These are phyloP conservation scores for Dunaliella sp. DNA, from an alignment of 139 green algal species.

Conservation along the genomic window DNA sequence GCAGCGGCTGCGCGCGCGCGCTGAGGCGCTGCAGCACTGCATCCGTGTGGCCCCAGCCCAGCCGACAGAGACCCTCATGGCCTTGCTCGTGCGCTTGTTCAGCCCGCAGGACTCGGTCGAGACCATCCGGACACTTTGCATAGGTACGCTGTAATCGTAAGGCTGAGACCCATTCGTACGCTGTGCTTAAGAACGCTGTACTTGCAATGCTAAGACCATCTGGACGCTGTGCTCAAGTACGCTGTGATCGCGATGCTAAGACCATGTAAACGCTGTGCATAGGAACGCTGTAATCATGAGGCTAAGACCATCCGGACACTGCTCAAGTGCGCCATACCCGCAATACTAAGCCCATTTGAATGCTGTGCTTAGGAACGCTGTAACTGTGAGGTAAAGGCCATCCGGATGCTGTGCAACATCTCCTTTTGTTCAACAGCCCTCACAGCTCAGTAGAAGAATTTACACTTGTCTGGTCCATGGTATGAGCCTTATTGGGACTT, in stretches of 20 bases:
- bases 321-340: neutral
- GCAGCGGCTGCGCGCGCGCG: conserved; percentile 47
- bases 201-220: no score
- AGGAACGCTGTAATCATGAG: no score
- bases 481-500: no score
- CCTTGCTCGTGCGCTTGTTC: conserved; percentile 31
- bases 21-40: conserved; percentile 46
- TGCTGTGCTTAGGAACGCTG: no score
- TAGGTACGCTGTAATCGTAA: no score
- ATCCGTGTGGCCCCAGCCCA: conserved; percentile 73
- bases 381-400: no score
- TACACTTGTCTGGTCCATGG: no score
- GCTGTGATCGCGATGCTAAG: no score
- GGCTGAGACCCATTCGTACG: neutral
- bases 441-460: no score
- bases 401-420: no score
- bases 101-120: conserved; percentile 50
- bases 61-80: conserved; percentile 45
- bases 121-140: conserved; percentile 49
- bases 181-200: conserved; percentile 22
- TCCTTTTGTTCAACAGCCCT: no score
- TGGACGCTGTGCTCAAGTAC: conserved; percentile 34
- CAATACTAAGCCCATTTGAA: no score
- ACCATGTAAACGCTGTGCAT: neutral
- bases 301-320: neutral